Conservation (phyloP, 768 basidiomycete species). For the Cyclocybe cylindracea region DNA sequence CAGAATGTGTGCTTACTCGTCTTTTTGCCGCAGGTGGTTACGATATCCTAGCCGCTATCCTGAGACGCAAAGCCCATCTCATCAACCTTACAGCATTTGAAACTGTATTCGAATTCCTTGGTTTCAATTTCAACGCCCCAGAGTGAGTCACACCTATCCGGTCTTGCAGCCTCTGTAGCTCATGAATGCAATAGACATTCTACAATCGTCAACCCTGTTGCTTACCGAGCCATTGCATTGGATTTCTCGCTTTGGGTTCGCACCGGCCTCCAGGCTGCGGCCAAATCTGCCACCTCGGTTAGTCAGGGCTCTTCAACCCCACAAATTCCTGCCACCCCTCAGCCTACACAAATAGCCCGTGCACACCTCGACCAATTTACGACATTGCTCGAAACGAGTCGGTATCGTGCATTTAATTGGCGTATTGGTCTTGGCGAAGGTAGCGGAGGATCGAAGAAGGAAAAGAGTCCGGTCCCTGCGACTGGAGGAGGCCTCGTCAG, state of each 20-base stretch:
- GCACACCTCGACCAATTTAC: conserved; percentile 82
- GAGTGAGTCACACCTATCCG: conserved; percentile 53
- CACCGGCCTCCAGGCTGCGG: conserved; percentile 16
- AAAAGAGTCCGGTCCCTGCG: not conserved
- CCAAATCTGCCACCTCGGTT: not conserved
- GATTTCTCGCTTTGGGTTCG: conserved; percentile 91
- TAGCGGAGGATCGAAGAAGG: not conserved
- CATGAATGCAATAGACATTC: conserved; percentile 55
- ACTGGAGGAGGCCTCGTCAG: conserved; percentile 46
- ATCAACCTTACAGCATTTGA: conserved; percentile 84
- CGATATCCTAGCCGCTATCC: conserved; percentile 76
- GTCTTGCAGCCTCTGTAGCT: not conserved
- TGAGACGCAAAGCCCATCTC: conserved; percentile 69
- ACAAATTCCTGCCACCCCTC: conserved; percentile 18
- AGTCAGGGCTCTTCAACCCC: not conserved
- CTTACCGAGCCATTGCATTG: conserved; percentile 81
- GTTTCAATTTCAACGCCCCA: conserved; percentile 78
- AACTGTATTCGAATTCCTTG: conserved; percentile 82
- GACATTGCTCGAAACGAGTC: conserved; percentile 70
- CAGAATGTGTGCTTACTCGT: not conserved
- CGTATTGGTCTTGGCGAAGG: conserved; percentile 21
- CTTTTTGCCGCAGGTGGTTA: conserved; percentile 67
- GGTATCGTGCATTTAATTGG: conserved; percentile 76
- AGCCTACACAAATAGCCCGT: conserved; percentile 66
- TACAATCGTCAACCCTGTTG: conserved; percentile 78